Evolutionary conservation across 257 asterid species (phyloP).

Genomic region (Solanum verrucosum): DNA sequence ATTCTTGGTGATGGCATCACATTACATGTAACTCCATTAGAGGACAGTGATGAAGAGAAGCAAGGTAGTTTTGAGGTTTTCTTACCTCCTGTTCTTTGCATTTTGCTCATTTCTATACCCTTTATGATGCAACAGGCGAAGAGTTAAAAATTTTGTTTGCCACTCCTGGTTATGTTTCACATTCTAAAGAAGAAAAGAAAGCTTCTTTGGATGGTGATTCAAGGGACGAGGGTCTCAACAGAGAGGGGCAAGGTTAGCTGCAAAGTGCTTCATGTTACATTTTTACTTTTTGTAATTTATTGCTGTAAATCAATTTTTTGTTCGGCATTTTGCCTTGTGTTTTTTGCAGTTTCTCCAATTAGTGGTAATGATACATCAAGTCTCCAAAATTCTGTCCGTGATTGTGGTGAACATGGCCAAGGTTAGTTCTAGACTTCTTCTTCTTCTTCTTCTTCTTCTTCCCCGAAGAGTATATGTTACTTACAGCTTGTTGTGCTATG

Average conservation of each 20-base stretch:
- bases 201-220: background rate
- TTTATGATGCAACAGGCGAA: background rate
- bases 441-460: background rate
- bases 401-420: background rate
- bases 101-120: background rate
- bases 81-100: background rate
- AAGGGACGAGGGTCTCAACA: background rate
- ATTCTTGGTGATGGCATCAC: background rate
- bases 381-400: background rate
- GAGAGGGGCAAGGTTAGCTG: background rate
- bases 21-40: background rate
- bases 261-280: background rate
- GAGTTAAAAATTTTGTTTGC: background rate
- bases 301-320: background rate
- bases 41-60: background rate
- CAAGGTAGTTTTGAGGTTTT: background rate
- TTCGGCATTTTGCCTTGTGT: background rate
- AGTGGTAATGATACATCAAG: background rate
- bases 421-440: background rate
- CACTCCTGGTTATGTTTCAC: slow-evolving; percentile 6
- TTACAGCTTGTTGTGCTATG: background rate
- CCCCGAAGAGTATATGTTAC: background rate
- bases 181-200: background rate
- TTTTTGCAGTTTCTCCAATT: background rate
- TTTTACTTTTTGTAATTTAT: background rate